A percentile compares a stretch with the other conserved stretches of the same genome.
Conservation (phyloP, 768 basidiomycete species). For the Tricholoma sp. region DNA sequence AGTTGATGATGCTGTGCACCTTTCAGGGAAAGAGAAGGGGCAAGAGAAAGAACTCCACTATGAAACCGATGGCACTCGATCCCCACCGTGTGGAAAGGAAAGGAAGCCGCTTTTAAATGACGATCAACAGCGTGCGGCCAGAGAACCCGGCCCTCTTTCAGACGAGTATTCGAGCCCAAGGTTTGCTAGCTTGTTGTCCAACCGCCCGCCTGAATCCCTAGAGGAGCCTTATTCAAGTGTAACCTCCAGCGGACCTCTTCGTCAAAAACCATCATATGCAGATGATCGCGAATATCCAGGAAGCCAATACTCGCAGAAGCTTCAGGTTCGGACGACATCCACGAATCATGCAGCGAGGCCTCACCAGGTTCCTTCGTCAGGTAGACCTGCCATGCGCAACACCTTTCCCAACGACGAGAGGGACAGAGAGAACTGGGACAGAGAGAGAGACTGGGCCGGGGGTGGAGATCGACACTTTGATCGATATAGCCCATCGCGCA, state of each 20-base stretch:
- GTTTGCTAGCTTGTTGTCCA: not conserved
- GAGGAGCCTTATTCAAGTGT: not conserved
- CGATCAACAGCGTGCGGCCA: constrained; percentile 15
- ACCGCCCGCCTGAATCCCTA: not conserved
- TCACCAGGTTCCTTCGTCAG: constrained; percentile 8
- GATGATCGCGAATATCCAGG: constrained; percentile 12
- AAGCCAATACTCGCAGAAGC: not conserved
- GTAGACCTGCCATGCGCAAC: constrained; percentile 18
- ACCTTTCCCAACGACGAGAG: constrained; percentile 19
- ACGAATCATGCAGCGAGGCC: not conserved
- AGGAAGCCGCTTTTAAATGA: constrained; percentile 8
- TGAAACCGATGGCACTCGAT: constrained; percentile 7
- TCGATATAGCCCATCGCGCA: constrained; percentile 6
- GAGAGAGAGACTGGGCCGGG: not conserved
- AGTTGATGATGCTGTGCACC: constrained; percentile 18
- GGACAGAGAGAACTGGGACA: not conserved
- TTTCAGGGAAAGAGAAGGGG: too few species aligned
- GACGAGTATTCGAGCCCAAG: constrained; percentile 4
- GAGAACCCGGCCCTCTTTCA: constrained; percentile 9
- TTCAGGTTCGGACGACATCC: not conserved
- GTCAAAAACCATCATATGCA: constrained; percentile 11
- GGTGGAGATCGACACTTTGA: constrained; percentile 6
- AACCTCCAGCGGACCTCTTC: constrained; percentile 5
- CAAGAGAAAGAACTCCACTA: not conserved
- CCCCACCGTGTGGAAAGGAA: constrained; percentile 10